Evolutionary conservation across 768 basidiomycete species (phyloP).

Genomic region (Clitopilus hobsonii): DNA sequence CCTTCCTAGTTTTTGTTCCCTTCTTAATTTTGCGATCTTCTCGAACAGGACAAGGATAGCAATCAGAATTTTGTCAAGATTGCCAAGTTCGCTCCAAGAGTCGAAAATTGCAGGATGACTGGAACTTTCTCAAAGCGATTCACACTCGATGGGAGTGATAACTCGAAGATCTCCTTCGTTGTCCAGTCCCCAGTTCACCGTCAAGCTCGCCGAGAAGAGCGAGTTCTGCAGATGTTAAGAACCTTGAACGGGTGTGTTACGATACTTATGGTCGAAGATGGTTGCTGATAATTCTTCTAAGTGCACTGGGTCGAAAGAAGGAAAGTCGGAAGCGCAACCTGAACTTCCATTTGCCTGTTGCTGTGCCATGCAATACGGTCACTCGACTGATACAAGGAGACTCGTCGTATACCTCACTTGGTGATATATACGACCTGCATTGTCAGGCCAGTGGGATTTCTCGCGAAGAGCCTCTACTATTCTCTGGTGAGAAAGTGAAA

Average conservation of each 20-base stretch:
- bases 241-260: conserved; percentile 79
- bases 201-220: conserved; percentile 87
- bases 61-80: conserved; percentile 90
- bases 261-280: background rate
- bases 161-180: conserved; percentile 83
- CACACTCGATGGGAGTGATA: conserved; percentile 86
- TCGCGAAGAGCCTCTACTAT: conserved; percentile 84
- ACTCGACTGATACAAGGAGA: conserved; percentile 89
- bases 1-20: background rate
- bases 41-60: conserved; percentile 82
- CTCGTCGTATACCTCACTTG: conserved; percentile 83
- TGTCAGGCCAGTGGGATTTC: conserved; percentile 71
- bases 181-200: conserved; percentile 86
- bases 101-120: conserved; percentile 85
- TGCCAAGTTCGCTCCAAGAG: conserved; percentile 83
- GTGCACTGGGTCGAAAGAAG: conserved; percentile 81
- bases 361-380: conserved; percentile 77
- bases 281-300: conserved; percentile 22
- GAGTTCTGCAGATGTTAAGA: conserved; percentile 88
- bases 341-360: conserved; percentile 85
- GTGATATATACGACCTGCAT: conserved; percentile 92
- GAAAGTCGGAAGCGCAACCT: conserved; percentile 92
- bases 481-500: conserved; percentile 81
- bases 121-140: conserved; percentile 88
- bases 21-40: background rate